Evolutionary conservation across 352 stramenopile genomes (phyloP).

Genomic region (Nannochloropsis limnetica): DNA sequence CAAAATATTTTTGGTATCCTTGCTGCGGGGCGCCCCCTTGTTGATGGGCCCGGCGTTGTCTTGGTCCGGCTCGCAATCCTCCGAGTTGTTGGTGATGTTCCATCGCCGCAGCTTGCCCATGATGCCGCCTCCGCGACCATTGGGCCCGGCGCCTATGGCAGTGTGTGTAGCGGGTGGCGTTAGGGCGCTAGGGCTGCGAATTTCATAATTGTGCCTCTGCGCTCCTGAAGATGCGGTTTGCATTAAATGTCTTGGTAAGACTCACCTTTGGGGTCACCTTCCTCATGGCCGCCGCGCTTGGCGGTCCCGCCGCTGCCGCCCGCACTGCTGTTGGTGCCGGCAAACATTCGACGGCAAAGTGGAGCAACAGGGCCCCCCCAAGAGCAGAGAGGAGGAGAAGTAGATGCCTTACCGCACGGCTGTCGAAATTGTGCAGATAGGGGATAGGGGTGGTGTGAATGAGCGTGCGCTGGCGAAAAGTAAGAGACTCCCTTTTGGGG

Average conservation of each 20-base stretch:
- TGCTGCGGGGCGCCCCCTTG: neutral
- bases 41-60: neutral
- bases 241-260: neutral
- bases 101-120: conserved; percentile 31
- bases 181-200: neutral
- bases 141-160: neutral
- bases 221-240: neutral
- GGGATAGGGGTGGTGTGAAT: no score
- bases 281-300: neutral
- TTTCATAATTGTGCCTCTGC: neutral
- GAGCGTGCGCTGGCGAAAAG: no score
- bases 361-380: neutral
- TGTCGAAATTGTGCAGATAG: neutral
- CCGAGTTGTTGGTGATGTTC: conserved; percentile 29
- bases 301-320: neutral
- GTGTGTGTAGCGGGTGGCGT: neutral
- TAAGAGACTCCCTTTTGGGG: neutral
- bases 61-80: conserved; percentile 28
- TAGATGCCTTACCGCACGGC: neutral
- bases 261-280: neutral
- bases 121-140: neutral
- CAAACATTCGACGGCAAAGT: neutral
- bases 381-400: neutral
- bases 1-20: neutral
- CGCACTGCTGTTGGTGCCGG: neutral